A percentile compares a stretch with the other conserved stretches of the same genome.
Evolutionary conservation across 73 alveolate species (phyloP).

Genomic region (Paramecium sexaurelia): DNA sequence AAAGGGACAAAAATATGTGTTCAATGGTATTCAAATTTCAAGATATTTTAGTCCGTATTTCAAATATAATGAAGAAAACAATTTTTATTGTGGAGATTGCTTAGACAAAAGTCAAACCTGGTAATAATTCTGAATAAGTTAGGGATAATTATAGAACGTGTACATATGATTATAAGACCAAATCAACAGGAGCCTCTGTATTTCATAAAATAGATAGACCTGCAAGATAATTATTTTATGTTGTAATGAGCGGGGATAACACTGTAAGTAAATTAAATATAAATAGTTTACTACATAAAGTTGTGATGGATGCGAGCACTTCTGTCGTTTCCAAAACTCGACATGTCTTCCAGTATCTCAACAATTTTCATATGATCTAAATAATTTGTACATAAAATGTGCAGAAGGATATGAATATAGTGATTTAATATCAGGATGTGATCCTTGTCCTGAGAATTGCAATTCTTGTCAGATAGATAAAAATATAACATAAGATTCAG

Average conservation of each 20-base stretch:
- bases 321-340: not conserved
- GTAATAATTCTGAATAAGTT: not conserved
- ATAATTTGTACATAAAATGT: constrained; percentile 3
- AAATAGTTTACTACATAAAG: not conserved
- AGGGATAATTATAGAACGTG: constrained; percentile 2
- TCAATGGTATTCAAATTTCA: not conserved
- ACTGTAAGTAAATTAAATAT: not conserved
- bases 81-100: constrained; percentile 53
- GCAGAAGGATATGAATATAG: constrained; percentile 18
- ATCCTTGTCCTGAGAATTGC: constrained; percentile 17
- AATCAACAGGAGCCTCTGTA: not conserved
- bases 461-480: not conserved
- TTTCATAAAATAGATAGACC: not conserved
- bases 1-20: constrained; percentile 11
- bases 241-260: not conserved
- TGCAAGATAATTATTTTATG: not conserved
- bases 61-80: not conserved
- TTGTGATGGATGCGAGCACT: constrained; percentile 41
- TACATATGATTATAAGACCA: not conserved
- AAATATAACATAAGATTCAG: not conserved
- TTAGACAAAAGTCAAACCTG: constrained; percentile 8
- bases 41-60: not conserved
- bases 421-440: not conserved
- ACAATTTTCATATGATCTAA: not conserved
- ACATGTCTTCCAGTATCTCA: not conserved